Evolutionary conservation across 1,139 yeast species (phyloP).

Genomic region (Zygosaccharomyces sapae): DNA sequence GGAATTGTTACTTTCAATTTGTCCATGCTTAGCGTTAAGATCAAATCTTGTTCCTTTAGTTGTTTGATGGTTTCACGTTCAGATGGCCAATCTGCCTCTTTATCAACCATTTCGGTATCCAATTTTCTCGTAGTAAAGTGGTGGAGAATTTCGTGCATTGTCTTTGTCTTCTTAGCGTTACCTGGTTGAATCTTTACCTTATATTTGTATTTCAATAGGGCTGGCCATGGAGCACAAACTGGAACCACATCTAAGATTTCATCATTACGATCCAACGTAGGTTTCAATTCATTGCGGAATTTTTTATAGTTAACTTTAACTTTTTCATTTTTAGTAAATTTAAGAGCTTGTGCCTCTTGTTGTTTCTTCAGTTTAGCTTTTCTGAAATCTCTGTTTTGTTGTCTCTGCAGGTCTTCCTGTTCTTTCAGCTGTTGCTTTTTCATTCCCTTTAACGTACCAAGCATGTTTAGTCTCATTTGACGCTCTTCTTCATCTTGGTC

Average conservation of each 20-base stretch:
- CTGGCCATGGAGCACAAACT: constrained; percentile 88
- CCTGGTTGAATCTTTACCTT: constrained; percentile 89
- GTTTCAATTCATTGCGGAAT: constrained; percentile 40
- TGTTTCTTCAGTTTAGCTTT: constrained; percentile 44
- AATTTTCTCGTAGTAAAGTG: constrained; percentile 55
- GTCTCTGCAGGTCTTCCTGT: constrained; percentile 38
- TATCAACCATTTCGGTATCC: constrained; percentile 49
- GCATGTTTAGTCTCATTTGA: constrained; percentile 62
- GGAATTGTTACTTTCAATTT: constrained; percentile 44
- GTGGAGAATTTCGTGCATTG: constrained; percentile 63
- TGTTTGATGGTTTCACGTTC: constrained; percentile 58
- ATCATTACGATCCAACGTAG: constrained; percentile 39
- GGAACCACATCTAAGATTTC: constrained; percentile 64
- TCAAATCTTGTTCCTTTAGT: constrained; percentile 53
- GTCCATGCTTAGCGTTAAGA: constrained; percentile 51
- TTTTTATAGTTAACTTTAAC: constrained; percentile 33
- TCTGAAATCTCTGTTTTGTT: constrained; percentile 38
- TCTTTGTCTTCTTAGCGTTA: constrained; percentile 80
- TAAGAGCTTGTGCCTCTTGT: constrained; percentile 49
- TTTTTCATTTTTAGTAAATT: constrained; percentile 41
- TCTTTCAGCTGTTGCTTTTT: constrained; percentile 43
- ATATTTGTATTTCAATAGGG: constrained; percentile 70
- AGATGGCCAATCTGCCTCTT: constrained; percentile 63
- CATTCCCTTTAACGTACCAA: constrained; percentile 76
- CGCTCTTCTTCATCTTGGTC: constrained; percentile 93